phyloP scores from a whole-genome alignment of 2,329 filamentous ascomycete genomes.

The Pseudocercospora eumusae region DNA sequence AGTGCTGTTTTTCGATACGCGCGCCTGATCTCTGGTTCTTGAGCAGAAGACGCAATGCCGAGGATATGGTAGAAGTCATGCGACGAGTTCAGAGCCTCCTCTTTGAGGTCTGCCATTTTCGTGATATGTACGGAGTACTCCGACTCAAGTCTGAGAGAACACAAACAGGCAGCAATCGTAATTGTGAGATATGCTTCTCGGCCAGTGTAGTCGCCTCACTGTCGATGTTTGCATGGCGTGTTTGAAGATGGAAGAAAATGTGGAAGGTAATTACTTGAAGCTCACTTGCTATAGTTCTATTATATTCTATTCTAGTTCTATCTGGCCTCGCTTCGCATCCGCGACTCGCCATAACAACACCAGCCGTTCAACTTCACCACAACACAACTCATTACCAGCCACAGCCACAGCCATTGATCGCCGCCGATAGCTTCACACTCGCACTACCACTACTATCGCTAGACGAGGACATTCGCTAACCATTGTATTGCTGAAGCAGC shows the following conservation, averaged over 20 bases:
- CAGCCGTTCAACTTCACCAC: not conserved
- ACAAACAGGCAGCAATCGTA: too few species aligned
- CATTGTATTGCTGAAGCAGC: conserved; percentile 11
- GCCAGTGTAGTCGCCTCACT: not conserved
- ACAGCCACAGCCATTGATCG: conserved; percentile 1
- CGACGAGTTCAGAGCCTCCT: conserved; percentile 44
- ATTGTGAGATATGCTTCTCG: not conserved
- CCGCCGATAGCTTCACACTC: not conserved
- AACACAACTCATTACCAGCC: conserved; percentile 7
- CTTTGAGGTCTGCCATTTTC: conserved; percentile 43
- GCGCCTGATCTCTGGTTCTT: conserved; percentile 73
- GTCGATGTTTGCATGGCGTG: not conserved
- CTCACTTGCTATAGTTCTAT: too few species aligned
- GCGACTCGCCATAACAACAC: not conserved
- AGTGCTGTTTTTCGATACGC: conserved; percentile 83
- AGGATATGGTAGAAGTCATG: conserved; percentile 78
- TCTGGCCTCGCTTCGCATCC: too few species aligned
- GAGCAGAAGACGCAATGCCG: conserved; percentile 63
- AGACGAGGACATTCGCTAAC: conserved; percentile 1
- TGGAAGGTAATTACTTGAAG: not conserved
- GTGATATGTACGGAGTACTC: too few species aligned
- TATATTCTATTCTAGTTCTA: too few species aligned
- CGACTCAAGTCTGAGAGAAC: too few species aligned
- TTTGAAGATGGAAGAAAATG: not conserved
- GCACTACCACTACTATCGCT: conserved; percentile 9